Percentiles rank a stretch among this genome's conserved stretches.
Evolutionary conservation across 805 yeast species (phyloP).

Genomic region (Hanseniaspora nectarophila): DNA sequence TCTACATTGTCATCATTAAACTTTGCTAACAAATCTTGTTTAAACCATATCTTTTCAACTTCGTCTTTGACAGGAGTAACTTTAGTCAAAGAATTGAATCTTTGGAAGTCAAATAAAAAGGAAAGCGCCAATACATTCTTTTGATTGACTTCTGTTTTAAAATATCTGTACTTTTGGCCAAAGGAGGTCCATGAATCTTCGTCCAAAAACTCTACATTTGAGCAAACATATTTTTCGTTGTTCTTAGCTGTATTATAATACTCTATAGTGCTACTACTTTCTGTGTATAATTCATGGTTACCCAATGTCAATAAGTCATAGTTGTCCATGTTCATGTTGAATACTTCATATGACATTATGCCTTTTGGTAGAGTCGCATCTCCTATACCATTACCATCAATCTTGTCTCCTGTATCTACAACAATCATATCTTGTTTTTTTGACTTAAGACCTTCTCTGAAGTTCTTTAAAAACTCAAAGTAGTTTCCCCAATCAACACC

Average conservation of each 20-base stretch:
- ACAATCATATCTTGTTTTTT: constrained; percentile 49
- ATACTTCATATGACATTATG: constrained; percentile 44
- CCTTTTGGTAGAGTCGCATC: constrained; percentile 75
- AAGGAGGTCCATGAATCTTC: constrained; percentile 43
- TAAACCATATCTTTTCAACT: constrained; percentile 57
- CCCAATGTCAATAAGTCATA: constrained; percentile 78
- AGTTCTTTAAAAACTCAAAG: constrained; percentile 48
- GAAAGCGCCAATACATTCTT: constrained; percentile 56
- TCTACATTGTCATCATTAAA: constrained; percentile 41
- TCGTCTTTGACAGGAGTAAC: constrained; percentile 50
- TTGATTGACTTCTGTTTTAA: constrained; percentile 45
- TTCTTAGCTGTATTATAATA: constrained; percentile 45
- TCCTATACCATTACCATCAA: constrained; percentile 84
- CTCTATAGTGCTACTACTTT: constrained; percentile 55
- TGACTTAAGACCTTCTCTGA: constrained; percentile 35
- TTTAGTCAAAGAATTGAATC: constrained; percentile 45
- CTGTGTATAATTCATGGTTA: constrained; percentile 76
- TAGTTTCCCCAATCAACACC: constrained; percentile 91
- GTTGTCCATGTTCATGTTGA: constrained; percentile 39
- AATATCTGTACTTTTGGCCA: constrained; percentile 56
- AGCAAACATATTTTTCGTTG: constrained; percentile 53
- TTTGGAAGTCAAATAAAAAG: constrained; percentile 63
- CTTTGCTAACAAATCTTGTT: constrained; percentile 28
- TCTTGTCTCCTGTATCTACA: constrained; percentile 85
- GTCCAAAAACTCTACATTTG: constrained; percentile 52